A percentile compares a stretch with the other conserved stretches of the same genome.
phyloP scores from a whole-genome alignment of 164 flowering plant genomes.

The Kingdonia uniflora region DNA sequence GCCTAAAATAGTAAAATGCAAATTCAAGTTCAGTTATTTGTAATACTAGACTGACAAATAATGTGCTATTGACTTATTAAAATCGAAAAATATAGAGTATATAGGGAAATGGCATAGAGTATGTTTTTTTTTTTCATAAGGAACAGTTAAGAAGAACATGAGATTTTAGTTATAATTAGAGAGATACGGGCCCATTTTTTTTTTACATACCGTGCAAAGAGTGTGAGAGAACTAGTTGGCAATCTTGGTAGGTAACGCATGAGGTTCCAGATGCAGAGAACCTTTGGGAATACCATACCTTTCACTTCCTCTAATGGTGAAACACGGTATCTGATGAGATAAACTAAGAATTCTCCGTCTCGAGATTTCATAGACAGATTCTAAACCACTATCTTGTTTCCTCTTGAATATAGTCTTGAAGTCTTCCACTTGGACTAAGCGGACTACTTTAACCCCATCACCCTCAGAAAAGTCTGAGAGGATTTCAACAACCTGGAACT shows the following conservation, averaged over 20 bases:
- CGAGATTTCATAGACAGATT: slow-evolving; percentile 15
- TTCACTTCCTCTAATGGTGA: slow-evolving; percentile 27
- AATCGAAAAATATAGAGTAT: too few species aligned
- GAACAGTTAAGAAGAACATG: too few species aligned
- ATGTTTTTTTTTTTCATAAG: too few species aligned
- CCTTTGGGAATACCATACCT: slow-evolving; percentile 31
- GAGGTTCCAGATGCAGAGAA: slow-evolving; percentile 50
- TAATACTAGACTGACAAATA: too few species aligned
- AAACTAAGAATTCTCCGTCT: slow-evolving; percentile 29
- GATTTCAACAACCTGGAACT: slow-evolving; percentile 28
- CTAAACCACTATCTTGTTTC: slow-evolving; percentile 26
- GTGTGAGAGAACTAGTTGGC: slow-evolving; percentile 1
- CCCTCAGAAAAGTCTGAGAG: slow-evolving; percentile 26
- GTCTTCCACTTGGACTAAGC: slow-evolving; percentile 27
- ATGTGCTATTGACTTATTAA: too few species aligned
- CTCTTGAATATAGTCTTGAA: slow-evolving; percentile 29
- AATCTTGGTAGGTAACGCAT: slow-evolving; percentile 29
- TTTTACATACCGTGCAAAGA: neutral
- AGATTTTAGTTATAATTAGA: too few species aligned
- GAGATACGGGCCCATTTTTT: neutral
- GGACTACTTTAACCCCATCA: slow-evolving; percentile 13
- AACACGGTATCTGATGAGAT: slow-evolving; percentile 40
- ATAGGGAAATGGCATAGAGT: too few species aligned
- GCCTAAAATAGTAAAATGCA: too few species aligned
- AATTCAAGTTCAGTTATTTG: too few species aligned